These are phyloP conservation scores for Brassica juncea DNA, from an alignment of 345 rosid genomes.

Conservation along the genomic window DNA sequence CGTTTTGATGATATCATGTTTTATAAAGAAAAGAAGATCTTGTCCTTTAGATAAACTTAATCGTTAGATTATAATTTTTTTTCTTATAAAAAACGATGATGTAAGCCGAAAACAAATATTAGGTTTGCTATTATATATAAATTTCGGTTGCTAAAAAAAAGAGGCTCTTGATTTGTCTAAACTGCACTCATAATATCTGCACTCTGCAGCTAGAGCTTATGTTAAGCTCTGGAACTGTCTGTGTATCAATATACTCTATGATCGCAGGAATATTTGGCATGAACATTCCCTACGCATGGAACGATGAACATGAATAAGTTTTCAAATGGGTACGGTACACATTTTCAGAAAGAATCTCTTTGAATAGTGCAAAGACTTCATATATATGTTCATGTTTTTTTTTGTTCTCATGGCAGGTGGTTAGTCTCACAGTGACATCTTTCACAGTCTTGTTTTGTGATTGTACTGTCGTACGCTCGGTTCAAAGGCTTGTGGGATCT, in stretches of 20 bases:
- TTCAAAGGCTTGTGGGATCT: slow-evolving; percentile 71
- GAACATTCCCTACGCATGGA: slow-evolving; percentile 91
- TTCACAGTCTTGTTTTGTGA: slow-evolving; percentile 48
- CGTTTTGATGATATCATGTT: too few species aligned
- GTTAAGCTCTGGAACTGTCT: slow-evolving; percentile 71
- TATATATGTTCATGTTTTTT: neutral
- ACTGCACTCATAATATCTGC: slow-evolving; percentile 1
- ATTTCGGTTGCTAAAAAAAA: too few species aligned
- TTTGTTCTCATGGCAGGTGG: slow-evolving; percentile 50
- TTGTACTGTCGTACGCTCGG: slow-evolving; percentile 74
- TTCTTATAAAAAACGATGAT: too few species aligned
- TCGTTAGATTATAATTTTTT: too few species aligned
- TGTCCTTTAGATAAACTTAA: too few species aligned
- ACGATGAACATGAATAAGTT: slow-evolving; percentile 55
- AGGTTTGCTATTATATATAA: too few species aligned
- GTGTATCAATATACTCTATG: slow-evolving; percentile 62
- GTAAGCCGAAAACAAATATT: too few species aligned
- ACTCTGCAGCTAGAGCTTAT: slow-evolving; percentile 66
- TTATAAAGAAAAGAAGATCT: too few species aligned
- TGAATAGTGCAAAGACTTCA: neutral
- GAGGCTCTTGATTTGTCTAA: neutral
- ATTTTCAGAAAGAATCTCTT: neutral
- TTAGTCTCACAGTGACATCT: slow-evolving; percentile 46
- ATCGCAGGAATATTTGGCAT: slow-evolving; percentile 80
- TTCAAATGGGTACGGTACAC: slow-evolving; percentile 71